These are phyloP conservation scores for Hexamita inflata DNA, from an alignment of 208 protist species.

Conservation along the genomic window DNA sequence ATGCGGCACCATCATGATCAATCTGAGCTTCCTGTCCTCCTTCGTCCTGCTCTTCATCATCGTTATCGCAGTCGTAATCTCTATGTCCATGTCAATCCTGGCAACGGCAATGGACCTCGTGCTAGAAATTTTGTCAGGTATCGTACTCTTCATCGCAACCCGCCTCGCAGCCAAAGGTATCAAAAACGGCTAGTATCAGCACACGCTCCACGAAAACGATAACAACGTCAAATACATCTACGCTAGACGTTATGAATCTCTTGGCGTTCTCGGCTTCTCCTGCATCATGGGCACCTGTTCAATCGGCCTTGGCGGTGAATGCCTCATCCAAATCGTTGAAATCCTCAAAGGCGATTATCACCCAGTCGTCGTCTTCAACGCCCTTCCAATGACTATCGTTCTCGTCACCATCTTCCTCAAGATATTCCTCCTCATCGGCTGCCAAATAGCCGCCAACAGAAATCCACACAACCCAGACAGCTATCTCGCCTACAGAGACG, in stretches of 20 bases:
- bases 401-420: slow-evolving; percentile 17
- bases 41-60: no score
- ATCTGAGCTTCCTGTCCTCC: no score
- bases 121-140: no score
- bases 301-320: neutral
- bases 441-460: neutral
- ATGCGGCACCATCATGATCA: no score
- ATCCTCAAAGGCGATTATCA: neutral
- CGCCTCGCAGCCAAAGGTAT: no score
- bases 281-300: slow-evolving; percentile 13
- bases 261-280: slow-evolving; percentile 5
- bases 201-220: no score
- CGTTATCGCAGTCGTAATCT: no score
- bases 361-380: neutral
- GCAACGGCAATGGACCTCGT: no score
- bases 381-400: neutral
- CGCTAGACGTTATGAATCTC: slow-evolving; percentile 19
- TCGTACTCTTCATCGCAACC: no score
- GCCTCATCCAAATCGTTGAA: neutral
- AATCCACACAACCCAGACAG: neutral
- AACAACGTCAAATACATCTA: no score
- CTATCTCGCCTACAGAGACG: neutral
- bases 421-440: neutral
- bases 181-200: no score
- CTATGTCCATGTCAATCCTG: no score